Base-by-base conservation (phyloP, 495 filamentous ascomycete genomes). In the Annulohypoxylon stygium region DNA sequence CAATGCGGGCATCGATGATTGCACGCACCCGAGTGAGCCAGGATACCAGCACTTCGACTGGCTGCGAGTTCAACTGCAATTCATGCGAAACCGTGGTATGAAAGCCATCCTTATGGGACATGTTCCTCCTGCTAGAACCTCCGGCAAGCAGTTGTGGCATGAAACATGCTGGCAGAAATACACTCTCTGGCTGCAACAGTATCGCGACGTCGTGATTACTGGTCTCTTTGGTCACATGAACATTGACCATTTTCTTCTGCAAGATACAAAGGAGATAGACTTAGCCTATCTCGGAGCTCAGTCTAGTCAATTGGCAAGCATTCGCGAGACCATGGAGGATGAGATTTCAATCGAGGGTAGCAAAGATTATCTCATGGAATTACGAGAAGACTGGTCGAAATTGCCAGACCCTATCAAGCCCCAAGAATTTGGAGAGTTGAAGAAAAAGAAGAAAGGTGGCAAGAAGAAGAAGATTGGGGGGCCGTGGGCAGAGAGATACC, bases 161-260 rank as follows among this genome's bases (percentile, higher is more conserved):
- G 87, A 89, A 75, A 93, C 92, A 0, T 99, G 96, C 82, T 99
- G 97, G 96, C 96, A 97, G 79, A 97, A 97, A 78, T 99, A 97
- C 80, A 92, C 95, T 0, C 83, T 98, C 2, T 98, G 94, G 93
- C 79, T 94, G 72, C 85, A 89, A 75, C 93, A 94, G 75, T 99
- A 94, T 75, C 92, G 97, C 39, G 96, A 99, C 79, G 90, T 99
- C 10, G 83, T 99, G 10, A 87, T 94, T 39, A 88, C 88, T 6
- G 88, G 89, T 14, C 64, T 96, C 14, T 99, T 92, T 73, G 96
- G 95, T 1, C 96, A 99, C 78, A 98, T 99, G 95, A 99, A 99
- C 77, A 91, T 97, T 69, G 96, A 99, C 76, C 96, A 99, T 78
- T 99, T 98, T 81, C 88, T 98, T 75, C 81, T 99, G 8, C 95